Conservation (phyloP, 805 yeast species). For the Candida arabinofermentans region DNA sequence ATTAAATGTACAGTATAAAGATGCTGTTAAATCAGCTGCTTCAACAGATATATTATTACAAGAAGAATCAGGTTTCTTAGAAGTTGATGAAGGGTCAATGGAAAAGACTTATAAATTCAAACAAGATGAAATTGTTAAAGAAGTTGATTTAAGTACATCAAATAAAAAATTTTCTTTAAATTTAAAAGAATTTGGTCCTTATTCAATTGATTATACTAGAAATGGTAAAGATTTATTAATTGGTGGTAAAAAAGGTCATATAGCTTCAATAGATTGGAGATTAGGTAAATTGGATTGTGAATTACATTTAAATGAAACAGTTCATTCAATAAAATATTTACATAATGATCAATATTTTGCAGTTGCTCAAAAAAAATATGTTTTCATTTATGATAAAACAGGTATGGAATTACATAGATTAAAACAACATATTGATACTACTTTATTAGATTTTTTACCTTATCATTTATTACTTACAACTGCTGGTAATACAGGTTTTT, state of each 20-base stretch:
- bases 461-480: conserved; percentile 86
- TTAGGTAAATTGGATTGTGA: conserved; percentile 80
- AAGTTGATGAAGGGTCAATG: conserved; percentile 95
- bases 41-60: conserved; percentile 80
- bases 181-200: conserved; percentile 82
- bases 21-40: conserved; percentile 80
- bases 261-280: conserved; percentile 96
- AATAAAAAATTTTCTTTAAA: conserved; percentile 71
- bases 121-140: conserved; percentile 71
- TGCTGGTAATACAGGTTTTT: conserved; percentile 84
- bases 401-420: conserved; percentile 91
- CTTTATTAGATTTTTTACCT: conserved; percentile 81
- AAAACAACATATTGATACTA: conserved; percentile 84
- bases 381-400: conserved; percentile 84
- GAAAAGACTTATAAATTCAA: conserved; percentile 84
- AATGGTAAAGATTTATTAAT: conserved; percentile 83
- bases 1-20: conserved; percentile 66
- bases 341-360: conserved; percentile 95
- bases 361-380: conserved; percentile 93
- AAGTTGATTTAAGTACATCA: conserved; percentile 74
- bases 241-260: conserved; percentile 91
- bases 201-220: conserved; percentile 72
- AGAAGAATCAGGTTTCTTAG: conserved; percentile 82
- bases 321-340: conserved; percentile 82
- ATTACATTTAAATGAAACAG: conserved; percentile 81